Evolutionary conservation across 2,329 filamentous ascomycete genomes (phyloP).

Genomic region (Colletotrichum navitas): DNA sequence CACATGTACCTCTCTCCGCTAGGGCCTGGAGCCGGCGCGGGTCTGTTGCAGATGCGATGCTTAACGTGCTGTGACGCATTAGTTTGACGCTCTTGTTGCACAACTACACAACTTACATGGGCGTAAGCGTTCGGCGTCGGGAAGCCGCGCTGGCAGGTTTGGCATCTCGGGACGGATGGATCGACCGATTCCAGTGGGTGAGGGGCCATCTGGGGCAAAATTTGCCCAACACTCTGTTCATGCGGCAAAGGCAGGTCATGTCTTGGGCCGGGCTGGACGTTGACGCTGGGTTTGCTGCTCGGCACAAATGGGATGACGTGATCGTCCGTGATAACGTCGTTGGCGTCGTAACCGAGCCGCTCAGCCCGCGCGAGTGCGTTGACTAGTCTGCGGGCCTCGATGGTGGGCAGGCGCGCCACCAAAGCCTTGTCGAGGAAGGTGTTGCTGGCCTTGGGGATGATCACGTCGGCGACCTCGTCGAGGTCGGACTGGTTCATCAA

Average conservation of each 20-base stretch:
- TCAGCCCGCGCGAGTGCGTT: slow-evolving; percentile 69
- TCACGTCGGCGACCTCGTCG: slow-evolving; percentile 57
- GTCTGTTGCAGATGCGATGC: slow-evolving; percentile 51
- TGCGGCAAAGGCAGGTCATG: too few species aligned
- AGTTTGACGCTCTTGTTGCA: neutral
- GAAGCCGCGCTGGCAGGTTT: slow-evolving; percentile 43
- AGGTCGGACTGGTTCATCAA: slow-evolving; percentile 57
- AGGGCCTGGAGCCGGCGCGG: slow-evolving; percentile 27
- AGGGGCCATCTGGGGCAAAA: neutral
- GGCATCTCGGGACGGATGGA: slow-evolving; percentile 32
- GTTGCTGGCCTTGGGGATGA: slow-evolving; percentile 62
- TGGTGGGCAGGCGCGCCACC: slow-evolving; percentile 64
- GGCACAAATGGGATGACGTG: slow-evolving; percentile 52
- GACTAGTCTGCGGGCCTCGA: slow-evolving; percentile 66
- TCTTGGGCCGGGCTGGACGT: neutral
- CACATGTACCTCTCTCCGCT: slow-evolving; percentile 51
- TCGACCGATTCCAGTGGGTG: slow-evolving; percentile 22
- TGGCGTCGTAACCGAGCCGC: slow-evolving; percentile 67
- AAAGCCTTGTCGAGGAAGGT: slow-evolving; percentile 66
- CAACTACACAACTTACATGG: slow-evolving; percentile 31
- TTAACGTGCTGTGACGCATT: slow-evolving; percentile 50
- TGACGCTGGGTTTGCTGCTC: slow-evolving; percentile 19
- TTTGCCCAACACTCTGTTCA: neutral
- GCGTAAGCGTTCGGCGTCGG: slow-evolving; percentile 8
- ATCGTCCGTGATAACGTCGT: slow-evolving; percentile 64